Base-by-base conservation (phyloP, 164 flowering plant genomes). In the Akebia trifoliata region DNA sequence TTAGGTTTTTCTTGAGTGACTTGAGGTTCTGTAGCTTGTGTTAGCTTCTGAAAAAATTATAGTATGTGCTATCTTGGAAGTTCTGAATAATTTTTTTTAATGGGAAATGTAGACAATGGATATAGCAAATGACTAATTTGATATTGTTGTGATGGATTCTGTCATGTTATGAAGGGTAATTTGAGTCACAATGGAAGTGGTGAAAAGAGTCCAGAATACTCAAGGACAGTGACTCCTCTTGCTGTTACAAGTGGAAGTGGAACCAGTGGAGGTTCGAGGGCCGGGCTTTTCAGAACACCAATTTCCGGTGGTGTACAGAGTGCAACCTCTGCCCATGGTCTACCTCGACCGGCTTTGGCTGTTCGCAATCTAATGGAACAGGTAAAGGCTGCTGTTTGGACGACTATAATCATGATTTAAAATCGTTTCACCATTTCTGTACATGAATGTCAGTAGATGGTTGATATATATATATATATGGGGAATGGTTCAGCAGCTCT, bases 241-340 rank as follows among this genome's bases (percentile, higher is more conserved):
- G 9, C 48, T 2, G 51, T 38, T 49, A 43, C 76, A 29, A 31
- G 57, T 48, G 78, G 72, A 28, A 67, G 59, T 64, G 75, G 72
- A 34, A 31, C 66, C 4, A 72, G 73, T 35, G 81, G 87, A 30
- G 89, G 96, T 42, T 76, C 86, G 9, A 78, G 95, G 67, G 81
- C 97, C 63, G 99, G 97, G 39, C 88, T 94, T 57, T 94, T 90
- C 55, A 78, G 99, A 76, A 90, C 99, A 3, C 99, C 97, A 48
- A 94, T 90, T 59, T 94, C 99, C 54, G 99, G 99, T 44, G 97
- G 99, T 48, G 99, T 94, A 26, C 99, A 94, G 67, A 90, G 96
- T 77, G 99, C 99, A 44, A 94, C 99, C 24, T 94, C 97, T 51
- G 99, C 91, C 51, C 99, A 94, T 77, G 97, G 84, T 54, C 75